Base-by-base conservation (phyloP, 495 filamentous ascomycete genomes). In the Aspergillus carlsbadensis region DNA sequence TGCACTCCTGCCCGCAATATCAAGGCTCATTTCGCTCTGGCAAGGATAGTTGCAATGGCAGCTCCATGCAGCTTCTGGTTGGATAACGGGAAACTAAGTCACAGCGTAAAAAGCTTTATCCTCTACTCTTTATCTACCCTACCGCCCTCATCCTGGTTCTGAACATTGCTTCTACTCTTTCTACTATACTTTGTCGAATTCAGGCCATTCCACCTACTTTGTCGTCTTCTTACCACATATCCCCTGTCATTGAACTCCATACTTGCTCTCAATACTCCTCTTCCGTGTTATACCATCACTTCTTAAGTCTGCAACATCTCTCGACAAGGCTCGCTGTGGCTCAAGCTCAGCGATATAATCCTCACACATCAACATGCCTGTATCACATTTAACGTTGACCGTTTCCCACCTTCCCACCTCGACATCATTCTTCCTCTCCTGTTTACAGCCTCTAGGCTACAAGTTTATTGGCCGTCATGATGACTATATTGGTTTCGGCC, bases 341-440 rank as follows among this genome's bases (percentile, higher is more conserved):
- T 46, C 44, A 39, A 44, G 42, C 43, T 49, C 48, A 49, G 55
- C 61, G 53, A 58, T 40, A 46, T 46, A 39, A 17, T 20, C 34
- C 31, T 11, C 34, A 13, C 20, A 29, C 34, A 29, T 54, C 56
- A 59, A 58, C 33, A 86, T 85, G 84, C 80, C 82, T 55, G 67
- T 84, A 56, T 82, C 82, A 22, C 78, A 85, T 61, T 70, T 85
- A 56, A 80, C 78, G 56, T 71, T 87, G 41, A 84, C 79, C 20
- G 90, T 93, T 63, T 85, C 83, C 42, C 84, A 92, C 66, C 86
- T 94, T 36, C 84, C 90, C 7, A 85, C 84, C 17, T 87, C 89
- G 7, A 85, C 84, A 40, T 92, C 88, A 1, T 93, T 92, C 76
- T 96, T 89, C 70, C 81, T 92, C 5, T 80, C 86, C 56, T 81